Conservation (phyloP, 805 yeast species). For the Hanseniaspora singularis region DNA sequence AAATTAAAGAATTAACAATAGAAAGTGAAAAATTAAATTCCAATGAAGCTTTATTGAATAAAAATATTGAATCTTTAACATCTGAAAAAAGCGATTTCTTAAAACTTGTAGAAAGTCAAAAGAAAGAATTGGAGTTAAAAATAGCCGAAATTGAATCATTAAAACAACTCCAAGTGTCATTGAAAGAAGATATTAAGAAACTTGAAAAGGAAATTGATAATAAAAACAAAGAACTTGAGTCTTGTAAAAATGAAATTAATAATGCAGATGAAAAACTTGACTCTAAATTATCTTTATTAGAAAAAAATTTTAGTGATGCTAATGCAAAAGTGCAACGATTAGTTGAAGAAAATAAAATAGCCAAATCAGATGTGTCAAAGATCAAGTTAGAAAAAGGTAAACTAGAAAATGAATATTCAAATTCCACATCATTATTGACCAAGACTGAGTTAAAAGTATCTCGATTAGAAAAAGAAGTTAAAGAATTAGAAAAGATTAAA, state of each 20-base stretch:
- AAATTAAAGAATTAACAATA: slow-evolving; percentile 38
- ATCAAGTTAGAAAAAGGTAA: slow-evolving; percentile 31
- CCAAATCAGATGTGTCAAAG: slow-evolving; percentile 32
- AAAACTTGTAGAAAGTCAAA: slow-evolving; percentile 30
- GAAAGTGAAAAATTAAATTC: slow-evolving; percentile 35
- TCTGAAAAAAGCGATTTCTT: slow-evolving; percentile 36
- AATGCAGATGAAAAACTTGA: slow-evolving; percentile 29
- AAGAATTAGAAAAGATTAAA: slow-evolving; percentile 27
- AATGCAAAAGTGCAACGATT: slow-evolving; percentile 31
- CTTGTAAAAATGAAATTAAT: slow-evolving; percentile 24
- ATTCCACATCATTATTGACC: background rate
- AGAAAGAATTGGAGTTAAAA: slow-evolving; percentile 19
- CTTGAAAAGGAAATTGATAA: slow-evolving; percentile 26
- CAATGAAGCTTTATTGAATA: slow-evolving; percentile 37
- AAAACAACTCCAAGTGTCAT: no score
- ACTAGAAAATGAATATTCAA: slow-evolving; percentile 16
- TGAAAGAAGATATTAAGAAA: no score
- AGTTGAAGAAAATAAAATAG: slow-evolving; percentile 35
- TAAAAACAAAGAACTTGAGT: slow-evolving; percentile 25
- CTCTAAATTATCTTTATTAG: slow-evolving; percentile 28
- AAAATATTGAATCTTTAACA: slow-evolving; percentile 43
- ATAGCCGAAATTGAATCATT: slow-evolving; percentile 11
- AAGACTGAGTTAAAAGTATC: slow-evolving; percentile 19
- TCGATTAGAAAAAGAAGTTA: slow-evolving; percentile 29
- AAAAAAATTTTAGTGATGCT: slow-evolving; percentile 28